Evolutionary conservation across 345 rosid genomes (phyloP).

Genomic region (Boechera divaricarpa): DNA sequence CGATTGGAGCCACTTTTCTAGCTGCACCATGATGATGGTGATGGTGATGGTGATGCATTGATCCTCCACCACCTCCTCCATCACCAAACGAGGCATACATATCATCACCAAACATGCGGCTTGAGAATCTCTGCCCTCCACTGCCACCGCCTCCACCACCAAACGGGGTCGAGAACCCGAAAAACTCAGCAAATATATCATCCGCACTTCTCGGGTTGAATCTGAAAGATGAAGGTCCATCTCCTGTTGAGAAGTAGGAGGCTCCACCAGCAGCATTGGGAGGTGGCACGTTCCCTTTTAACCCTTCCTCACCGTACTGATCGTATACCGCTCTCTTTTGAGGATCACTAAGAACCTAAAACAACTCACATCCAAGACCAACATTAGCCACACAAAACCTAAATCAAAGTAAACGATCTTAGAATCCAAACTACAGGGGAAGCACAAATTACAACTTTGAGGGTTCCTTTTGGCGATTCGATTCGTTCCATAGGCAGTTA

Average conservation of each 20-base stretch:
- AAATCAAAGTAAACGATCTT: constrained; percentile 5
- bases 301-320: constrained; percentile 81
- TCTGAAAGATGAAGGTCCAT: constrained; percentile 63
- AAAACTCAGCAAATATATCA: constrained; percentile 77
- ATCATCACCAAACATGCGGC: constrained; percentile 70
- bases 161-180: constrained; percentile 65
- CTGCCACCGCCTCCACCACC: constrained; percentile 52
- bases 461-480: no score
- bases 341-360: constrained; percentile 81
- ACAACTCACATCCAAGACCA: constrained; percentile 22
- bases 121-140: constrained; percentile 55
- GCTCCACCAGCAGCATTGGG: constrained; percentile 67
- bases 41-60: constrained; percentile 49
- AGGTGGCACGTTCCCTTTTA: constrained; percentile 79
- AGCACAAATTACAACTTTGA: no score
- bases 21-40: constrained; percentile 45
- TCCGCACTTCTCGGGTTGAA: constrained; percentile 72
- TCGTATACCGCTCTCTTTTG: constrained; percentile 76
- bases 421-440: no score
- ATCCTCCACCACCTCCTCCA: constrained; percentile 50
- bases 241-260: constrained; percentile 76
- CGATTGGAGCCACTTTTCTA: constrained; percentile 58
- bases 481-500: no score
- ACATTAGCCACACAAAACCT: constrained; percentile 7
- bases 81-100: constrained; percentile 61